These are phyloP conservation scores for Chlorella sorokiniana DNA, from an alignment of 139 green algal genomes.

Conservation along the genomic window DNA sequence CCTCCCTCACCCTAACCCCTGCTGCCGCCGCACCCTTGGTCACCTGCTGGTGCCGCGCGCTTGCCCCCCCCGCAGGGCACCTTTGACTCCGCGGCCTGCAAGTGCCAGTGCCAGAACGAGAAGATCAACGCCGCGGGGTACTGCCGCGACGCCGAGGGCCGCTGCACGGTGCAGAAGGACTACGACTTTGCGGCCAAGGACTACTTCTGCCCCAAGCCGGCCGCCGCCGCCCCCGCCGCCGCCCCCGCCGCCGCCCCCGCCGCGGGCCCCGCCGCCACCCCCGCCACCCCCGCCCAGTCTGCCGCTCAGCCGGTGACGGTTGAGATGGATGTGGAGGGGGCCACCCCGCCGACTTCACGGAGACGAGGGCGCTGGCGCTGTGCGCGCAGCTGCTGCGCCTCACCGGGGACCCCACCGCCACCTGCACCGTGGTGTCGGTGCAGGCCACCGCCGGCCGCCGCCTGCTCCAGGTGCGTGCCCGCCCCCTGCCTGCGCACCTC, in stretches of 20 bases:
- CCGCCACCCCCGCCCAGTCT: not conserved
- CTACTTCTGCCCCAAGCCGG: constrained; percentile 13
- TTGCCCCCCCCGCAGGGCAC: constrained; percentile 9
- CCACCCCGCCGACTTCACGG: constrained; percentile 14
- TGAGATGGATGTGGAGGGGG: constrained; percentile 22
- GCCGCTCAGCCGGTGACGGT: constrained; percentile 3
- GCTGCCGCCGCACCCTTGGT: not conserved
- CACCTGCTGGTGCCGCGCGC: not conserved
- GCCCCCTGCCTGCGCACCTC: not conserved
- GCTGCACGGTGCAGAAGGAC: constrained; percentile 23
- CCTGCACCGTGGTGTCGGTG: constrained; percentile 21
- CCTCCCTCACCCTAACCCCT: not conserved
- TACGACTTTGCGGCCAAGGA: constrained; percentile 21
- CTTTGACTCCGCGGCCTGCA: constrained; percentile 20
- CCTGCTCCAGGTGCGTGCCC: constrained; percentile 5
- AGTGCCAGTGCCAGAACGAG: constrained; percentile 31
- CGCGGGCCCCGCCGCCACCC: not conserved
- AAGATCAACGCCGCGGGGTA: constrained; percentile 22
- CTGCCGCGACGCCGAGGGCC: constrained; percentile 12
- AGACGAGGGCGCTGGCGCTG: not conserved
- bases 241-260: not conserved
- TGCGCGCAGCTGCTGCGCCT: constrained; percentile 29
- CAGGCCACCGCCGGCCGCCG: not conserved
- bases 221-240: not conserved
- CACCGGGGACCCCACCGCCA: constrained; percentile 24